Evolutionary conservation across 176 grass and related monocot genomes (phyloP), one percentile per base, ranked within the genome.

Genomic region (Aegilops bicornis): DNA sequence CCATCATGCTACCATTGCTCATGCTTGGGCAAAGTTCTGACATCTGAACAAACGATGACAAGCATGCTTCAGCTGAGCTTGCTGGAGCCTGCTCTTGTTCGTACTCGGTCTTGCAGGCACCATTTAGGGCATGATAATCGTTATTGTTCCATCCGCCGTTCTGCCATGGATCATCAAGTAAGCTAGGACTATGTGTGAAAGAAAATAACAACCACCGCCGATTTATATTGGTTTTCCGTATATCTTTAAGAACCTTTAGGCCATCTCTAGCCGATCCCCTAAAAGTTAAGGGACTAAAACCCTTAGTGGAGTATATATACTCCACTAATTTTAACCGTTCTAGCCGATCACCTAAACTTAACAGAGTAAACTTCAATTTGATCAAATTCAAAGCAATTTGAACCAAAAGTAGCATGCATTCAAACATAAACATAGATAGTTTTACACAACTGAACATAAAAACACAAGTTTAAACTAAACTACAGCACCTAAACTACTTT

Each of bases 21-120:
- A 87, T 78, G 86, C 69, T 86, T 27, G 93, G 85, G 50, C 88
- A 92, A 64, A 90, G 89, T 59, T 99, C 90, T 3, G 85, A 68
- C 43, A 96, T 88, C 10, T 88, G 90, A 90, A 92, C 94, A 74
- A 96, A 87, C 42, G 89, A 92, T 64, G 90, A 91, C 23, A 89
- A 54, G 45, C 87, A 90, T 17, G 78, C 83, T 71, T 90, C 88
- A 87, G 89, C 78, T 78, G 88, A 86, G 82, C 25, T 91, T 33
- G 76, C 69, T 72, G 85, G 90, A 85, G 77, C 74, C 35, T 91
- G 90, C 59, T 89, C 90, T 42, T 81, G 30, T 63, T 91, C 11
- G 39, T 93, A 71, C 62, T 90, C 89, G 4, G 75, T 62, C 73
- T 83, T 86, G 32, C 84, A 85, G 22, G 54, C 60, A 70, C 80